phyloP scores from a whole-genome alignment of 192 early-diverging fungal genomes.

The Entrophospora sp. region DNA sequence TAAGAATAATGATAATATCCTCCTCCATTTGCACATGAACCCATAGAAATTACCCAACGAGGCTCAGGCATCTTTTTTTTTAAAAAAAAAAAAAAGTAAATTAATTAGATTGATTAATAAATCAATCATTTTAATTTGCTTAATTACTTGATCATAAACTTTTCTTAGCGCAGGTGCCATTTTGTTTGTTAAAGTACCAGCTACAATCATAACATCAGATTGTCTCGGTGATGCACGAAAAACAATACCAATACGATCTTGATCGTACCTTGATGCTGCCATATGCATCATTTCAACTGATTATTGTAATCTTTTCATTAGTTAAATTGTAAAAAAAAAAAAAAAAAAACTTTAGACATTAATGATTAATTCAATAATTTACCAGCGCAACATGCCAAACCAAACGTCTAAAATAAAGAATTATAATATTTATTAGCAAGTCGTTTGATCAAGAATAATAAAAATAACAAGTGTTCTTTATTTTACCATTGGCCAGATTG shows the following conservation, averaged over 20 bases:
- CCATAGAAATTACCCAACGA: constrained; percentile 99
- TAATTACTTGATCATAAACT: constrained; percentile 50
- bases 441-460: no score
- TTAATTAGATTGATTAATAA: no score
- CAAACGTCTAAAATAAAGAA: constrained; percentile 52
- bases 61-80: constrained; percentile 82
- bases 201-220: constrained; percentile 99
- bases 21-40: constrained; percentile 92
- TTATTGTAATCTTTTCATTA: not conserved
- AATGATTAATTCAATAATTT: no score
- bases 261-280: constrained; percentile 92
- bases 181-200: constrained; percentile 97
- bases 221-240: constrained; percentile 96
- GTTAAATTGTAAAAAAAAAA: not conserved
- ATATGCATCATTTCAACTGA: constrained; percentile 97
- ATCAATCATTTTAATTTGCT: constrained; percentile 1
- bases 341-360: not conserved
- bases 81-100: not conserved
- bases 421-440: not conserved
- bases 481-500: constrained; percentile 75
- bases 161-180: constrained; percentile 72
- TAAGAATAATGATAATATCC: constrained; percentile 99
- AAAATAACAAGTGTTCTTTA: not conserved
- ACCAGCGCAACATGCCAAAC: constrained; percentile 90
- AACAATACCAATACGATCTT: constrained; percentile 95